Percentiles rank a stretch among this genome's conserved stretches.
Evolutionary conservation across 257 asterid genomes (phyloP).

Genomic region (Nicotiana paniculata): DNA sequence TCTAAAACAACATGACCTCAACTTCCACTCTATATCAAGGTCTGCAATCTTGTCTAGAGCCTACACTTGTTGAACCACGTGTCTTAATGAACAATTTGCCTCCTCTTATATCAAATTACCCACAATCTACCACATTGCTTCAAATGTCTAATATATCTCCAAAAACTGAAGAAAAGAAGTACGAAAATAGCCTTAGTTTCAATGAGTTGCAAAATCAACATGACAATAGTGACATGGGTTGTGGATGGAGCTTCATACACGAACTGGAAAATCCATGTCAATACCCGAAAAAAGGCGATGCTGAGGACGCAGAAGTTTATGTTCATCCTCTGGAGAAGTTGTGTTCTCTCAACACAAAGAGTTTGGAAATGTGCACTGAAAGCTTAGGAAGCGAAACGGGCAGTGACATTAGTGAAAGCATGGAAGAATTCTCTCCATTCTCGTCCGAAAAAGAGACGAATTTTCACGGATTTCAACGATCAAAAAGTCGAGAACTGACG

Average conservation of each 20-base stretch:
- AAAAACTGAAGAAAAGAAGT: background rate
- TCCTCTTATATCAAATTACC: background rate
- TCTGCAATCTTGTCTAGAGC: background rate
- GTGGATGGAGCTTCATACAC: conserved; percentile 32
- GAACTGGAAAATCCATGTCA: conserved; percentile 6
- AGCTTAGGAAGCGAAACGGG: conserved; percentile 77
- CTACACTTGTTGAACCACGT: background rate
- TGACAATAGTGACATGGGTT: background rate
- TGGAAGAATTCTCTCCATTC: conserved; percentile 20
- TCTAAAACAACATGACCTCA: background rate
- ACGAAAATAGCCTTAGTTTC: conserved; percentile 22
- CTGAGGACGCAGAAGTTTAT: conserved; percentile 24
- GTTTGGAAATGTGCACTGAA: conserved; percentile 89
- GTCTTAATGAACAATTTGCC: background rate
- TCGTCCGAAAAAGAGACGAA: conserved; percentile 10
- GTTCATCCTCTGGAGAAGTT: conserved; percentile 46
- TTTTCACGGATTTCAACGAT: background rate
- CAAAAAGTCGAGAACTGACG: conserved; percentile 10
- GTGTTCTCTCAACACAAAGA: conserved; percentile 36
- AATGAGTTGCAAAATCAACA: background rate
- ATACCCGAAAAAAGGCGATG: background rate
- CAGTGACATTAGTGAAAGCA: conserved; percentile 27
- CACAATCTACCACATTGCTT: background rate
- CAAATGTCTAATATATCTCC: background rate
- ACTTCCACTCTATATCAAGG: background rate